Base-by-base conservation (phyloP, 148 eudicot genomes). In the Nepenthes mirabilis region DNA sequence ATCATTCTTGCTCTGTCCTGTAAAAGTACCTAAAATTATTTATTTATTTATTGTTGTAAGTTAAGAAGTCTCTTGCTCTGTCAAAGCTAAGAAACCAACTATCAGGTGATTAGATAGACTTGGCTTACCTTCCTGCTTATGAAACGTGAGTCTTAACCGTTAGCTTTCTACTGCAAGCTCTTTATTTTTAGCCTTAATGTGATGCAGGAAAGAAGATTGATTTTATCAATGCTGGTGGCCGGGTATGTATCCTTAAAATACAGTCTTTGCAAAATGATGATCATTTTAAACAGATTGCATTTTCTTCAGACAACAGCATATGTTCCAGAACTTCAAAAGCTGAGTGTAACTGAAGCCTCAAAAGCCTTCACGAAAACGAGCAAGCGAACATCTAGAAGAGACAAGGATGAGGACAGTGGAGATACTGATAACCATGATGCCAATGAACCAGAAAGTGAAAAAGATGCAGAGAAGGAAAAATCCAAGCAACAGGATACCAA, bases 321-420 rank as follows among this genome's bases (percentile, higher is more conserved):
- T 66, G 95, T 93, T 49, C 99, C 96, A 2, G 89, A 93, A 71
- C 75, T 93, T 43, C 96, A 93, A 75, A 88, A 78, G 76, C 74
- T 82, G 43, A 77, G 63, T 67, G 95, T 85, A 62, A 66, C 47
- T 63, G 85, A 88, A 74, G 77, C 83, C 65, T 52, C 77, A 54
- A 86, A 82, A 76, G 75, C 77, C 71, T 66, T 74, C 52, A 66
- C 59, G 61, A 83, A 81, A 78, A 58, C 74, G 40, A 58, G 57
- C 12, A 85, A 83, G 60, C 59, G 63, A 69, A 59, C 63, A 51
- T 69, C 71, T 33, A 81, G 69, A 74, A 58, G 70, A 73, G 73
- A 70, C 56, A 65, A 82, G 70, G 72, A 62, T 36, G 75, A 66
- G 11, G 69, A 60, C 53, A 64, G 57, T 33, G 64, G 65, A 32